Base-by-base conservation (phyloP, 163 green algal species). In the Chlamydomonas reinhardtii region DNA sequence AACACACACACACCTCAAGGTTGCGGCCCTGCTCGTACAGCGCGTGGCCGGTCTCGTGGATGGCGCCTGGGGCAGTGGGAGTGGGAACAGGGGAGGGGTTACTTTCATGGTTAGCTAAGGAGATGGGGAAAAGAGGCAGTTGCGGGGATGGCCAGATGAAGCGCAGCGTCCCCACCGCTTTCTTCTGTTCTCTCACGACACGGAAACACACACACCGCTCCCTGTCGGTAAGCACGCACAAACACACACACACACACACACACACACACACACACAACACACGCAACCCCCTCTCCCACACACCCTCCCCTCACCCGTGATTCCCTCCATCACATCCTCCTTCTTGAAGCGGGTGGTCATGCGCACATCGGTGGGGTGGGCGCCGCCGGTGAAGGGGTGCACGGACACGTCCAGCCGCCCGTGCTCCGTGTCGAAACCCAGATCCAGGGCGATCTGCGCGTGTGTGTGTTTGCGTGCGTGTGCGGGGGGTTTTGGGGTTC, bases 311-410 rank as follows among this genome's bases (percentile, higher is more conserved):
- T 24, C 61, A 89, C 90, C 96, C 2, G 93, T 96, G 56, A 99
- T 85, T 17, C 94, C 95, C 86, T 97, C 95, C 4, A 90, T 94
- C 27, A 98, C 65, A 79, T 97, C 91, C 14, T 94, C 82, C 75
- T 94, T 74, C 84, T 98, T 97, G 93, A 98, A 99, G 34, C 97
- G 95, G 0, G 95, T 98, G 9, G 97, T 99, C 94, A 99, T 98
- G 52, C 96, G 91, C 66, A 98, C 96, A 82, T 99, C 96, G 9
- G 90, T 95, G 9, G 95, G 94, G 88, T 96, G 92, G 0, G 90
- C 35, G 65, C 94, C 93, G 32, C 92, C 93, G 3, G 96, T 98
- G 91, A 99, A 99, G 35, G 97, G 97, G 89, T 99, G 97, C 79
- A 97, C 95, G 0, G 65, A 97, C 92, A 96, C 94, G 77, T 98